These are phyloP conservation scores for Lecanicillium sp. DNA, from an alignment of 2,329 filamentous ascomycete genomes.

Conservation along the genomic window DNA sequence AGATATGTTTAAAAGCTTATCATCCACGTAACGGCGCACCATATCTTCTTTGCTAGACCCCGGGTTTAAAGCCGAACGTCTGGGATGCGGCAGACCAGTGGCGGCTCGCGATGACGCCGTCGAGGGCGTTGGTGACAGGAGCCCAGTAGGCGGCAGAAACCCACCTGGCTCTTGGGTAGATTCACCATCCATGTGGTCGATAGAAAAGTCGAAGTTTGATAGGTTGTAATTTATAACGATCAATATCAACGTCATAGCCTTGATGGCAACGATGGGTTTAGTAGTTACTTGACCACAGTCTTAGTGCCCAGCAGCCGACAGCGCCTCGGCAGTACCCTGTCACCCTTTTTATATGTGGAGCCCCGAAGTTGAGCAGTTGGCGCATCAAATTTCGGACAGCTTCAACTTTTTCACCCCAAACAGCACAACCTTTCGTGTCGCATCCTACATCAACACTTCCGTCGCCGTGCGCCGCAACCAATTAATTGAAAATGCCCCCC, in stretches of 20 bases:
- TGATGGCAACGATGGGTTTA: too few species aligned
- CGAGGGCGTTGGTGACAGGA: constrained; percentile 52
- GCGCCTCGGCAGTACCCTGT: too few species aligned
- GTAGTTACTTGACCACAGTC: too few species aligned
- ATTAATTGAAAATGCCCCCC: constrained; percentile 51
- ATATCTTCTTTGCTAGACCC: constrained; percentile 56
- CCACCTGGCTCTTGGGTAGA: constrained; percentile 36
- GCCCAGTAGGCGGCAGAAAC: constrained; percentile 40
- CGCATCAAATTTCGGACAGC: constrained; percentile 4
- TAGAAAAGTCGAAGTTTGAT: too few species aligned
- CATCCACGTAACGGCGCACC: constrained; percentile 51
- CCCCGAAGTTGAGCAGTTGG: neutral
- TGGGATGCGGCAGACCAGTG: constrained; percentile 48
- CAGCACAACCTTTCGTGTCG: neutral
- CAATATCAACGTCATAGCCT: too few species aligned
- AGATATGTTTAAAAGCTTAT: constrained; percentile 46
- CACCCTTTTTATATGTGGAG: constrained; percentile 14
- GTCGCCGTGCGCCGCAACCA: neutral
- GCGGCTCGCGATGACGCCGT: constrained; percentile 35
- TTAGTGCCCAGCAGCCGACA: too few species aligned
- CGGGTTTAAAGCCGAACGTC: constrained; percentile 44
- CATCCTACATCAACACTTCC: constrained; percentile 11
- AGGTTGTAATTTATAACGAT: too few species aligned
- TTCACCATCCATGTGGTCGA: constrained; percentile 26
- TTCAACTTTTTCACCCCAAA: neutral